A percentile compares a stretch with the other conserved stretches of the same genome.
Conservation (phyloP, 768 basidiomycete species). For the Punctularia strigosozonata region DNA sequence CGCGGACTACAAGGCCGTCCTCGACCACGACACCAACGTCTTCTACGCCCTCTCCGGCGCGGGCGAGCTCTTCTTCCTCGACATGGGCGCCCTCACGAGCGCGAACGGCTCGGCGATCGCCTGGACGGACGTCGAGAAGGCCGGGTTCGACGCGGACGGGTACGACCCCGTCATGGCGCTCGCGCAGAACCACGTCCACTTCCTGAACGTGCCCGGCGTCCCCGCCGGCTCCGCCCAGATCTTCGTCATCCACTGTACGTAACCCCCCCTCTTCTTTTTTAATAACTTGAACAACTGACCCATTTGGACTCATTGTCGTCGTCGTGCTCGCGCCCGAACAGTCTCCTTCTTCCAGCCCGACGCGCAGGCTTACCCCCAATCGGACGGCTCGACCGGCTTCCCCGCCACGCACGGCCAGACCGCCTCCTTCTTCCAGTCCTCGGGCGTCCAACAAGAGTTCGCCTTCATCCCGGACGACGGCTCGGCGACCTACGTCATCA, state of each 20-base stretch:
- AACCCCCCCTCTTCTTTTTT: not conserved
- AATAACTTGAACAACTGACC: not conserved
- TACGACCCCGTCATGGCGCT: conserved; percentile 72
- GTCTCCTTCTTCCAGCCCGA: conserved; percentile 73
- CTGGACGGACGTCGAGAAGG: conserved; percentile 53
- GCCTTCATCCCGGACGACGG: conserved; percentile 71
- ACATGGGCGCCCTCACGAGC: conserved; percentile 53
- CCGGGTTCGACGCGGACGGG: conserved; percentile 37
- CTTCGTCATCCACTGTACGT: conserved; percentile 82
- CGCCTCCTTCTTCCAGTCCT: conserved; percentile 53
- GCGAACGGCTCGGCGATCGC: conserved; percentile 44
- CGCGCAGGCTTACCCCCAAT: conserved; percentile 41
- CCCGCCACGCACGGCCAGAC: conserved; percentile 60
- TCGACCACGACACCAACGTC: conserved; percentile 92
- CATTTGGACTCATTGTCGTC: conserved; percentile 2
- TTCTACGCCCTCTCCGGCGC: conserved; percentile 73
- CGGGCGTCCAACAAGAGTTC: conserved; percentile 58
- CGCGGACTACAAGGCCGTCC: conserved; percentile 54
- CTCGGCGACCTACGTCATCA: conserved; percentile 60
- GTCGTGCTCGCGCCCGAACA: conserved; percentile 22
- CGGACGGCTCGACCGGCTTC: conserved; percentile 37
- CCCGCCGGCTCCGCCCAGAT: conserved; percentile 63
- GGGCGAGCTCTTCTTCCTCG: conserved; percentile 53
- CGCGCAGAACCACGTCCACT: conserved; percentile 81
- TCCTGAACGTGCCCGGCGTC: conserved; percentile 59